These are phyloP conservation scores for Paratrypanosoma confusum DNA, from an alignment of 208 protist genomes.

Conservation along the genomic window DNA sequence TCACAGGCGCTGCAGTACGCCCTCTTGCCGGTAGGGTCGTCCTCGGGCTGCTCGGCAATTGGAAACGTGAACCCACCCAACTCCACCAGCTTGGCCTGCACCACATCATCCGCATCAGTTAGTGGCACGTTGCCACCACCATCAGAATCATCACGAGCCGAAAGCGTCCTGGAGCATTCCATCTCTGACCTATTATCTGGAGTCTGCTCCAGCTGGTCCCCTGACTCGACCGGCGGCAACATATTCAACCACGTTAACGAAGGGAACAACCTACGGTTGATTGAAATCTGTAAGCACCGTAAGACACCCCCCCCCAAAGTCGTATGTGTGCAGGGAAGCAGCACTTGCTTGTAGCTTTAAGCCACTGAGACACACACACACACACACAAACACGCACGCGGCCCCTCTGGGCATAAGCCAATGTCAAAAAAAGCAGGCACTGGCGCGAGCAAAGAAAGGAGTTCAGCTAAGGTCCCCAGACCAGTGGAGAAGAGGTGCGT, in stretches of 20 bases:
- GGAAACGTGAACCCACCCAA: slow-evolving; percentile 46
- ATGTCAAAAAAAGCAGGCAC: too few relatives aligned
- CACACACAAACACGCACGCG: too few relatives aligned
- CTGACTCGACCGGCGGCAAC: not conserved
- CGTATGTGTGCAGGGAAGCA: too few relatives aligned
- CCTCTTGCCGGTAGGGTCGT: slow-evolving; percentile 47
- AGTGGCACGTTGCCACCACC: not conserved
- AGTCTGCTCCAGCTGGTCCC: not conserved
- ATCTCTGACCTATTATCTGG: not conserved
- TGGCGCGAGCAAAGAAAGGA: too few relatives aligned
- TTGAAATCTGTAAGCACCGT: too few relatives aligned
- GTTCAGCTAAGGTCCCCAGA: too few relatives aligned
- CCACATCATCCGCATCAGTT: not conserved
- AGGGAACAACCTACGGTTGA: too few relatives aligned
- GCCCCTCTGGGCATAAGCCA: too few relatives aligned
- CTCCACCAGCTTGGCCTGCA: slow-evolving; percentile 30
- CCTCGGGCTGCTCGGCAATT: slow-evolving; percentile 36
- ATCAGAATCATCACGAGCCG: not conserved
- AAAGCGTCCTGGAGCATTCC: not conserved
- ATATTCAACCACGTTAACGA: not conserved
- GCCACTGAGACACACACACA: too few relatives aligned
- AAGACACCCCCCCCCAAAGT: too few relatives aligned
- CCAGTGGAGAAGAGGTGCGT: too few relatives aligned
- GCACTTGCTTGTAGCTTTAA: too few relatives aligned
- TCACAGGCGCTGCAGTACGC: slow-evolving; percentile 53